Evolutionary conservation across 2,329 filamentous ascomycete genomes (phyloP), one percentile per base, ranked within the genome.

Genomic region (Hymenoscyphus infarciens): DNA sequence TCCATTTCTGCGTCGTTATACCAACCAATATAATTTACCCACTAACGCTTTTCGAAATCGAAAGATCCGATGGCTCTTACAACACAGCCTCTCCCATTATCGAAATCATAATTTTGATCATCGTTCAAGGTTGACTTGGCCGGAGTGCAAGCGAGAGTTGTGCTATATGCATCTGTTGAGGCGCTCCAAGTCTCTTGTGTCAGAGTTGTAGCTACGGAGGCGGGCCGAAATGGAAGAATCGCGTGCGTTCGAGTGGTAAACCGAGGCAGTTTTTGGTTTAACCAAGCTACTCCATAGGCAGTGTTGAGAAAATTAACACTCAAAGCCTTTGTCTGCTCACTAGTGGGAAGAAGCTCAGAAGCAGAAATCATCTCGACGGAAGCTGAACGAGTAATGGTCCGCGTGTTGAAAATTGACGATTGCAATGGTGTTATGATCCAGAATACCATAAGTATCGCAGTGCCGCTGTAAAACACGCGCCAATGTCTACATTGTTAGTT

Each of bases 351-450:
- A 29, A 73, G 72, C 0, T 38, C 22, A 0, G 67, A 74, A 0
- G 74, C 74, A 0, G 63, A 63, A 0, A 52, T 45, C 59, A 76
- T 76, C 0, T 65, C 6, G 0, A 57, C 5, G 0, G 63, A 2
- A 0, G 67, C 57, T 0, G 64, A 70, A 1, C 73, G 70, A 0
- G 55, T 67, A 0, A 82, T 70, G 0, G 68, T 69, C 0, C 70
- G 69, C 0, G 74, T 76, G 0, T 81, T 79, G 5, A 87, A 81
- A 0, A 86, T 77, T n/a, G 82, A 79, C 29, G 82, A 79, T 67
- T 86, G 83, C 0, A 81, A 67, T 0, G 84, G 84, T 0, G 83
- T 85, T 0, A 87, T 65, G 0, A 78, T 73, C 81, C 81, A 86
- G 2, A 83, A 82, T 0, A 86, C 77, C 0, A 84, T 54, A 0